Base-by-base conservation (phyloP, 2,329 filamentous ascomycete species). In the Salinomyces thailandicus region DNA sequence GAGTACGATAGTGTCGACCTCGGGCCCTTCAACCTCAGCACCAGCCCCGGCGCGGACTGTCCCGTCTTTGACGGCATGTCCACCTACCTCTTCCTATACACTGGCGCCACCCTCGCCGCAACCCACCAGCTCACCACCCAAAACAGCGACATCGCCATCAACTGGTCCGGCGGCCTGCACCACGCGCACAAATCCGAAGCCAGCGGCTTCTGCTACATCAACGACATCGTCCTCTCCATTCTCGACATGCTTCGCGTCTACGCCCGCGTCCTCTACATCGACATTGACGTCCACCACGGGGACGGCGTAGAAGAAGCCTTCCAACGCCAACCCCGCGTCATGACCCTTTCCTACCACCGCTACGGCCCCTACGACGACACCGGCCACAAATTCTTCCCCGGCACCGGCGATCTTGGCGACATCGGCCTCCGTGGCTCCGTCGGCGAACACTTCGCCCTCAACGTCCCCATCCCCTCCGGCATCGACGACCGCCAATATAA, bases 151-250 rank as follows among this genome's bases (percentile, higher is more conserved):
- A 95, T 98, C 55, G 91, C 91, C 37, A 86, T 98, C 54, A 93
- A 93, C 52, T 98, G 91, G 91, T 91, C 86, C 13, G 91, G 91
- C 22, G 91, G 91, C 8, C 73, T 98, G 18, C 91, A 98, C 61
- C 91, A 98, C 55, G 91, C 91, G 31, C 95, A 96, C 62, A 91
- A 89, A 57, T 77, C 81, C 36, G 86, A 94, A 62, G 89, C 91
- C 0, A 89, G 82, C 11, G 91, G 91, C 0, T 98, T 98, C 62
- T 98, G 91, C 66, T 98, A 98, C 64, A 86, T 96, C 64, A 98
- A 98, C 61, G 91, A 98, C 61, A 96, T 96, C 52, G 91, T 96
- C 39, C 73, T 98, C 31, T 85, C 83, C 22, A 91, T 95, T 50
- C 72, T 96, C 24, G 82, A 95, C 58, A 73, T 98, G 7, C 69